Base-by-base conservation (phyloP, 1,284 basidiomycete species). In the Trametes versicolor region DNA sequence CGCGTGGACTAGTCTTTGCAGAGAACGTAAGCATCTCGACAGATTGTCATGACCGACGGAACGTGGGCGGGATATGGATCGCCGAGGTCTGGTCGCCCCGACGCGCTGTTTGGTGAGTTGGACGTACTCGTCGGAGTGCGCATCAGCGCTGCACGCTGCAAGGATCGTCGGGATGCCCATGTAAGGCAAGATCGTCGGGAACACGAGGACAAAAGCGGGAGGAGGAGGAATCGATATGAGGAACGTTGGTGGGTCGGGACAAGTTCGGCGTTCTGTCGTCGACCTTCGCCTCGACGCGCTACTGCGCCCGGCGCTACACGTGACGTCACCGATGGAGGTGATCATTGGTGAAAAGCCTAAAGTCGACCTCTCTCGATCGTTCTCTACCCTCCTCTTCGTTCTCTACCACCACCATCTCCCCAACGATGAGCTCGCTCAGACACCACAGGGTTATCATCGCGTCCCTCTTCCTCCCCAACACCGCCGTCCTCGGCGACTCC, bases 391-490 rank as follows among this genome's bases (percentile, higher is more conserved):
- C 51, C 55, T 34, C 29, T n/a, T 58, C 29, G 49, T 37, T 60
- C 45, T 15, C 58, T 53, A 52, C 57, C 66, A 53, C 47, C 63
- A 53, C 37, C 52, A 48, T 53, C 66, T 47, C 47, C 63, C 45
- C 43, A 49, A 19, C 78, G 68, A 91, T 91, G 90, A 84, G 76
- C 73, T 82, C 88, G 64, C 83, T 91, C 68, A 82, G 88, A 64
- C 86, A 87, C 76, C 89, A 91, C 74, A 81, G 92, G 37, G 82
- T 91, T 59, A 81, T 94, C 74, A 89, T 94, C 75, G 92, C 92
- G 15, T 89, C 90, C 23, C 87, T 94, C 61, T 93, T 93, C 73
- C 86, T 94, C 52, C 92, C 92, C 39, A 86, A 84, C 63, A 92
- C 91, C 39, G 85, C 85, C 52, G 83, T 87, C 53, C 79, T 88